These are phyloP conservation scores for Daldinia childiae DNA, from an alignment of 495 filamentous ascomycete species.

Conservation along the genomic window DNA sequence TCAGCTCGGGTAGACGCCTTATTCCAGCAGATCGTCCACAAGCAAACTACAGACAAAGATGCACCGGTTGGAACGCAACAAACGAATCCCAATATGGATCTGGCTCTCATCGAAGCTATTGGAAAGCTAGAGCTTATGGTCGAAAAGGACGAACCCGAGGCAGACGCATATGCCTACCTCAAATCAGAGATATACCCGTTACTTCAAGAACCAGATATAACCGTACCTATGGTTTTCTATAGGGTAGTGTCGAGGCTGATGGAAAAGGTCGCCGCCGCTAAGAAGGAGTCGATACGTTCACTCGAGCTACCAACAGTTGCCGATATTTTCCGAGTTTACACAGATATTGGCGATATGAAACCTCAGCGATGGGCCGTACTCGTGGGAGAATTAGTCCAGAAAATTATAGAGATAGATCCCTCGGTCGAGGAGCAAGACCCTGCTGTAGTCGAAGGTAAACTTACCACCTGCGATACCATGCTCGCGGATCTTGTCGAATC, in stretches of 20 bases:
- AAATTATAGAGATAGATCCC: slow-evolving; percentile 45
- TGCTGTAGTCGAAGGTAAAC: slow-evolving; percentile 37
- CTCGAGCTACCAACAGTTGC: slow-evolving; percentile 49
- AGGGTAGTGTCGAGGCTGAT: slow-evolving; percentile 39
- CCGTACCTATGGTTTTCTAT: slow-evolving; percentile 36
- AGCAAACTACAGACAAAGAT: slow-evolving; percentile 27
- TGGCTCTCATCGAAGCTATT: slow-evolving; percentile 42
- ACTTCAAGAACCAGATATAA: slow-evolving; percentile 27
- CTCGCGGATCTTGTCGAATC: slow-evolving; percentile 53
- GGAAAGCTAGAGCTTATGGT: slow-evolving; percentile 52
- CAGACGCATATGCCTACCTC: slow-evolving; percentile 53
- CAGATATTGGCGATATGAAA: slow-evolving; percentile 46
- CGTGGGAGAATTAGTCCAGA: slow-evolving; percentile 46
- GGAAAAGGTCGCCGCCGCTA: slow-evolving; percentile 45
- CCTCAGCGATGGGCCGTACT: slow-evolving; percentile 47
- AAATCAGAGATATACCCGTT: slow-evolving; percentile 50
- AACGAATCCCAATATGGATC: neutral
- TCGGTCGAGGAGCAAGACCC: slow-evolving; percentile 33
- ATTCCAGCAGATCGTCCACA: slow-evolving; percentile 41
- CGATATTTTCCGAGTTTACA: slow-evolving; percentile 52
- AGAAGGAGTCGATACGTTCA: slow-evolving; percentile 47
- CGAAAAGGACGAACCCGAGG: slow-evolving; percentile 31
- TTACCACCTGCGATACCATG: slow-evolving; percentile 46
- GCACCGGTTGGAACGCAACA: neutral
- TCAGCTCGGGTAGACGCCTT: slow-evolving; percentile 34